Evolutionary conservation across 2,329 filamentous ascomycete genomes (phyloP), one percentile per base, ranked within the genome.

Genomic region (Trichophyton verrucosum): DNA sequence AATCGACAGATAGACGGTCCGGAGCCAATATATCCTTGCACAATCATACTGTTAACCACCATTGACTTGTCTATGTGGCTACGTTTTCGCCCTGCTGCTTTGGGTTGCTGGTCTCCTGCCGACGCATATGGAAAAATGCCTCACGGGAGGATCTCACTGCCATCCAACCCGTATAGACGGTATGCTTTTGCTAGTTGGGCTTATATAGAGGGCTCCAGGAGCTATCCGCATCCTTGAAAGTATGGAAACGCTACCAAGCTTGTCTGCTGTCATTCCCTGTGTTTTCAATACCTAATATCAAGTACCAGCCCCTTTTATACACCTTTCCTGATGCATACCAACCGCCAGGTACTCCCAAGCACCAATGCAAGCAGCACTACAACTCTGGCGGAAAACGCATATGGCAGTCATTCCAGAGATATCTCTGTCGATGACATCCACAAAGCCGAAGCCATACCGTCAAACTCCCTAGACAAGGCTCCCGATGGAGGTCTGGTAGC

Each of bases 401-500:
- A 11, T 24, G 30, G 22, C 22, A 8, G 8, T 4, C 49, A 27
- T 27, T 20, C 49, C 13, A 22, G 15, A n/a, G 22, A 30, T 17
- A n/a, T 4, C 1, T 53, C 49, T 27, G n/a, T n/a, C 22, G n/a
- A 53, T 53, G 49, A 30, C 13, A 8, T 15, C 17, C 27, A 9
- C 9, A 53, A 53, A 53, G 9, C 24, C n/a, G 4, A 27, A 53
- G 8, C 24, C 22, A 30, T 53, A 33, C n/a, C 49, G 4, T 13
- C 33, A 17, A 15, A 17, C 9, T 8, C 22, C 13, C 1, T 15
- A 30, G 49, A 53, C 22, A 24, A 53, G 15, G 73, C 75, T 9
- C 75, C 75, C 2, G 75, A 84, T 60, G 81, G 81, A 6, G 82
- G 82, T 0, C 66, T 78, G 30, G 67, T 72, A 40, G 82, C 81